Percentiles rank a stretch among this genome's conserved stretches.
These are phyloP conservation scores for Melanomma pulvis-pyrius DNA, from an alignment of 495 filamentous ascomycete genomes.

Conservation along the genomic window DNA sequence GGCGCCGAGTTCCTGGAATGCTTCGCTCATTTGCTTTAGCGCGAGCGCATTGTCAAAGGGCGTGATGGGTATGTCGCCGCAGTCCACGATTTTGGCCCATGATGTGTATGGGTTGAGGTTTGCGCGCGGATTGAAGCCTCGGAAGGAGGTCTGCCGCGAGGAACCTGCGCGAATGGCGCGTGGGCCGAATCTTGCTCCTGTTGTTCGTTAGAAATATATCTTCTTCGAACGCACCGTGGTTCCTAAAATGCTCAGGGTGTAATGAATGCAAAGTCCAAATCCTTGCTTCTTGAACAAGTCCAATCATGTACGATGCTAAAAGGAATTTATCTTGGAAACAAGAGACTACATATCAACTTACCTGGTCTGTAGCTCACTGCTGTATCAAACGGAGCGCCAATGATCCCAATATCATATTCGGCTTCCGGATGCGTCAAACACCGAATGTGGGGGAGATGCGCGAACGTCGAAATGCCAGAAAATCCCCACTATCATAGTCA, in stretches of 20 bases:
- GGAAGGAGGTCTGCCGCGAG: conserved; percentile 51
- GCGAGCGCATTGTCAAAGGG: conserved; percentile 79
- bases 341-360: neutral
- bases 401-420: conserved; percentile 75
- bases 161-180: conserved; percentile 73
- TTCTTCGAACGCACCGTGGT: neutral
- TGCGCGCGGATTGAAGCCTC: conserved; percentile 77
- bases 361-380: conserved; percentile 74
- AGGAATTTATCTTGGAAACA: neutral
- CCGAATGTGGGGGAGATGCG: conserved; percentile 72
- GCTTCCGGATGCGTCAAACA: conserved; percentile 70
- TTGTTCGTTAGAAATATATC: conserved; percentile 24
- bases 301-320: neutral
- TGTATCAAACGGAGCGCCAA: conserved; percentile 85
- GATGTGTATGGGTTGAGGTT: conserved; percentile 75
- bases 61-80: conserved; percentile 80
- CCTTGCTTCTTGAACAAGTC: too few species aligned
- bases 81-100: conserved; percentile 76
- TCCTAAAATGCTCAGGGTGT: too few species aligned
- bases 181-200: conserved; percentile 76
- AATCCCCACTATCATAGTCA: conserved; percentile 86
- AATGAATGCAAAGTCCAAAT: too few species aligned
- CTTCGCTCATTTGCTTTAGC: conserved; percentile 74
- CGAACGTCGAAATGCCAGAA: conserved; percentile 78
- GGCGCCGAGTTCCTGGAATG: conserved; percentile 66